Conservation (phyloP, 257 asterid species). For the Salvia hispanica region DNA sequence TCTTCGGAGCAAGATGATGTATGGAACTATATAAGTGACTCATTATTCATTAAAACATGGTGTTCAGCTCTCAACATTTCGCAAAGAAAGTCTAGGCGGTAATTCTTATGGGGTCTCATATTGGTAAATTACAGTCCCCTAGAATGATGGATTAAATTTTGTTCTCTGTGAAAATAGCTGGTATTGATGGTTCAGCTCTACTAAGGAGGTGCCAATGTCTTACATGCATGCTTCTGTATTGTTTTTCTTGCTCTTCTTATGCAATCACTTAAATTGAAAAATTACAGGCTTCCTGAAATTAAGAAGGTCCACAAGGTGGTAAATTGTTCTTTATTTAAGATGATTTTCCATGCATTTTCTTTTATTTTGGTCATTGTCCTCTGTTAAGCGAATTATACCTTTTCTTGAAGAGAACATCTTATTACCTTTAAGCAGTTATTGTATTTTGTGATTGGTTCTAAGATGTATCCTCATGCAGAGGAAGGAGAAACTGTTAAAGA, state of each 20-base stretch:
- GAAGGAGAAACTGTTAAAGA: constrained; percentile 84
- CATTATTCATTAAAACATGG: too few relatives aligned
- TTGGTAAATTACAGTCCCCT: constrained; percentile 56
- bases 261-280: constrained; percentile 55
- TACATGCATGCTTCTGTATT: not conserved
- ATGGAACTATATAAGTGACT: constrained; percentile 69
- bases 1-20: constrained; percentile 93
- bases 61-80: too few relatives aligned
- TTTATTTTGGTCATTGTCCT: constrained; percentile 18
- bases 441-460: constrained; percentile 27
- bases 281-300: constrained; percentile 84
- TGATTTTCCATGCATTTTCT: constrained; percentile 20
- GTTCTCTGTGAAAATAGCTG: constrained; percentile 6
- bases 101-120: constrained; percentile 93
- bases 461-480: constrained; percentile 54
- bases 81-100: too few relatives aligned
- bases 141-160: not conserved
- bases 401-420: constrained; percentile 7
- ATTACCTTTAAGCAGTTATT: constrained; percentile 11
- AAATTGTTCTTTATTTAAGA: constrained; percentile 27
- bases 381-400: not conserved
- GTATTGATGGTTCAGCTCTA: constrained; percentile 13
- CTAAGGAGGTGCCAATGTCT: not conserved
- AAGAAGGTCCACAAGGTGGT: constrained; percentile 94
- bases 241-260: too few relatives aligned